phyloP scores from a whole-genome alignment of 768 basidiomycete species.

The Tylopilus cervinicoccineus region DNA sequence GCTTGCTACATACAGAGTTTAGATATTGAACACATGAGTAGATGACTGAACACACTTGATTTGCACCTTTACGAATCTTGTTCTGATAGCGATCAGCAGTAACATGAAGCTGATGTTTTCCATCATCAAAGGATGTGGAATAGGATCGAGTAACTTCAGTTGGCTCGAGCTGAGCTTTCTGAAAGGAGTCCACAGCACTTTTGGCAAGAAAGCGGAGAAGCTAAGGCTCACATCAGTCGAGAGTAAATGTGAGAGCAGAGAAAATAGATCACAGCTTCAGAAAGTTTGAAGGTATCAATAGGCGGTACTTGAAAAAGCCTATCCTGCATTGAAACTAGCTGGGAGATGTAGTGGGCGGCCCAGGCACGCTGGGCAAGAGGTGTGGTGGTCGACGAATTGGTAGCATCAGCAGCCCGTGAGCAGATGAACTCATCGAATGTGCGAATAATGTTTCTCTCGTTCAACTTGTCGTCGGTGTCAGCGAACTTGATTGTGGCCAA shows the following conservation, averaged over 20 bases:
- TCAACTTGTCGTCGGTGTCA: conserved; percentile 1
- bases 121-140: conserved; percentile 8
- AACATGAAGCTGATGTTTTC: conserved; percentile 15
- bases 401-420: neutral
- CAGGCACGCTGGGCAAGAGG: conserved; percentile 30
- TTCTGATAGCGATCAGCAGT: conserved; percentile 28
- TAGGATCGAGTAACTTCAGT: conserved; percentile 21
- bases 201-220: conserved; percentile 27
- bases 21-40: neutral
- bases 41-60: conserved; percentile 34
- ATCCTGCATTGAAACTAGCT: conserved; percentile 18
- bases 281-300: conserved; percentile 24
- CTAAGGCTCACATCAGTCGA: conserved; percentile 11
- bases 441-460: conserved; percentile 14
- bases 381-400: conserved; percentile 2
- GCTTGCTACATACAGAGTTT: conserved; percentile 11
- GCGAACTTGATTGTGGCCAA: conserved; percentile 18
- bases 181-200: conserved; percentile 22
- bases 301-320: conserved; percentile 21
- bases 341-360: conserved; percentile 30
- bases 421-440: conserved; percentile 11
- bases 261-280: conserved; percentile 16
- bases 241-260: neutral
- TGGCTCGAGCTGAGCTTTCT: conserved; percentile 27
- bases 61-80: conserved; percentile 27